These are phyloP conservation scores for Astrothelium macrocarpum DNA, from an alignment of 495 filamentous ascomycete genomes.

Conservation along the genomic window DNA sequence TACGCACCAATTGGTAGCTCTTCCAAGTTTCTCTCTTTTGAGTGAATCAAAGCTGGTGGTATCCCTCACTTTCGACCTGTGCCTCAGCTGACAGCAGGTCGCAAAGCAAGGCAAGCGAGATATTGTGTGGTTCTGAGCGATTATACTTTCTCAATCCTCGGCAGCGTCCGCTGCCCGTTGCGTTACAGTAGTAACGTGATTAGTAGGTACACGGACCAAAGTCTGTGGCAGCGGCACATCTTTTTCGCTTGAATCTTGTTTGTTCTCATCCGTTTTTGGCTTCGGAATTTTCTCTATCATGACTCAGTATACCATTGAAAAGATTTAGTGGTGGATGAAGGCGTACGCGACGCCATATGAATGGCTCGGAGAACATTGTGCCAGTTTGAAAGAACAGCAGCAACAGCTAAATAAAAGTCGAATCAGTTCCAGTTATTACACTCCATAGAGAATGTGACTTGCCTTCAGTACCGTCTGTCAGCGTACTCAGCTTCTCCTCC, in stretches of 20 bases:
- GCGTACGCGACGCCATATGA: constrained; percentile 87
- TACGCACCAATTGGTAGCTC: no score
- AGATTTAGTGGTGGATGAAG: not conserved
- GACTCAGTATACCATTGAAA: constrained; percentile 8
- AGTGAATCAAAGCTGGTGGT: no score
- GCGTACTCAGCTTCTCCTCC: constrained; percentile 75
- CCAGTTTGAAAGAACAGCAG: constrained; percentile 89
- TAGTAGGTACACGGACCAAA: constrained; percentile 67
- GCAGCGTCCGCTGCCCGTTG: constrained; percentile 14
- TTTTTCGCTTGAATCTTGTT: constrained; percentile 29
- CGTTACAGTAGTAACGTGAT: constrained; percentile 37
- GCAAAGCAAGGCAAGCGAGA: no score
- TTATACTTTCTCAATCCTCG: not conserved
- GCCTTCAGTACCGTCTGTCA: constrained; percentile 94
- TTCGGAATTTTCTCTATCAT: constrained; percentile 47
- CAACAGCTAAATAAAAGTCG: constrained; percentile 50
- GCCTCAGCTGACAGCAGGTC: no score
- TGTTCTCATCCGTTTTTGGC: constrained; percentile 44
- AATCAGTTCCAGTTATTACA: constrained; percentile 28
- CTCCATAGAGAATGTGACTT: not conserved
- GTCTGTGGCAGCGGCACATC: constrained; percentile 61
- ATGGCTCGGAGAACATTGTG: constrained; percentile 89
- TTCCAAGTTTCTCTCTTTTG: no score
- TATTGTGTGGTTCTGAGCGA: no score
- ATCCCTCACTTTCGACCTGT: no score